Evolutionary conservation across 768 basidiomycete species (phyloP), one percentile per base, ranked within the genome.

Genomic region (Boletus rufocinnamomeus): DNA sequence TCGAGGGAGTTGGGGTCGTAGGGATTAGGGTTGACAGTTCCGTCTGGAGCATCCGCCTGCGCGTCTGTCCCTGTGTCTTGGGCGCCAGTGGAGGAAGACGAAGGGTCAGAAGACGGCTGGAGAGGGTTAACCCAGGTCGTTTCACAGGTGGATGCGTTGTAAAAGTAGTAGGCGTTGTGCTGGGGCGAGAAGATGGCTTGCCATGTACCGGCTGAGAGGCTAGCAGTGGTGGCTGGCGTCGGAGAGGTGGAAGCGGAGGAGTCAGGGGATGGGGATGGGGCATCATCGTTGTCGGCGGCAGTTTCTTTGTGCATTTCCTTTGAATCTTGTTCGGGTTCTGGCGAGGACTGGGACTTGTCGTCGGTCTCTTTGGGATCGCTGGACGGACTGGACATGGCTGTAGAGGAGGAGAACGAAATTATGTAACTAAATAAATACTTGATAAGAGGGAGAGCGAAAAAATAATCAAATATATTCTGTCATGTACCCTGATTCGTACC

Each of bases 101-200:
- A 69, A 30, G 65, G 63, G 50, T 65, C 58, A 32, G 74, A 54
- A 21, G 71, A 58, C 19, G 74, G 74, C 45, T 82, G 76, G 41
- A 94, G 77, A 11, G 91, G 91, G 66, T 93, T 93, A 30, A 77
- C 75, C 92, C 92, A 93, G 3, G 91, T 93, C 19, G 91, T 93
- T 75, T 93, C 84, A 53, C 86, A 79, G 0, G 91, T 92, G 59
- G 75, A 71, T 11, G 84, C 57, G 73, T 93, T 94, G 80, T 80
- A 89, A 77, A 93, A 94, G 72, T 94, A 94, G 75, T 94, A 94
- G 11, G 89, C 80, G 72, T 83, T 88, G 76, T 90, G 84, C 60
- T 86, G 79, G 1, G 89, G 83, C 1, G 91, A 86, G 75, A 80
- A 93, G 32, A 94, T 81, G 38, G 91, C 91, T 72, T 93, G 92